A percentile compares a stretch with the other conserved stretches of the same genome.
phyloP scores from a whole-genome alignment of 495 filamentous ascomycete species.

The Neurospora sp. region DNA sequence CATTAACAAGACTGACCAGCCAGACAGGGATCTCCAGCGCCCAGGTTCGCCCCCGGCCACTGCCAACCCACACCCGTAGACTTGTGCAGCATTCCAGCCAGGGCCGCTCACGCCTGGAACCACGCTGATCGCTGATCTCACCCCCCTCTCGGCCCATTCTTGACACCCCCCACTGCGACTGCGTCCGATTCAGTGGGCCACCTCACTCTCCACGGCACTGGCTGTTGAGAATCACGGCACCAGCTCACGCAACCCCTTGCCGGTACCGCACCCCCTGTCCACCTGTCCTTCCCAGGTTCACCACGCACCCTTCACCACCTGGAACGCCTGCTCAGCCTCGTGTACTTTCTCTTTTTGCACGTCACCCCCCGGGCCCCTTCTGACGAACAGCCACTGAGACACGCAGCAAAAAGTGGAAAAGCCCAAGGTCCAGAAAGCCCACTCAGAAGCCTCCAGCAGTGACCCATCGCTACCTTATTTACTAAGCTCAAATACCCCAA shows the following conservation, averaged over 20 bases:
- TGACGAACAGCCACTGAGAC: conserved; percentile 22
- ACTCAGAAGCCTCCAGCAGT: conserved; percentile 11
- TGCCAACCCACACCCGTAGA: conserved; percentile 6
- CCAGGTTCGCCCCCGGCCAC: not conserved
- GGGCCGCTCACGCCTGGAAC: conserved; percentile 14
- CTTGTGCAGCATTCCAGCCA: conserved; percentile 14
- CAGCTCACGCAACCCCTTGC: not conserved
- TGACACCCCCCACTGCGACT: conserved; percentile 10
- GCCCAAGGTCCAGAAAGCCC: conserved; percentile 11
- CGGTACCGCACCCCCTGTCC: not conserved
- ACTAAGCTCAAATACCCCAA: conserved; percentile 5
- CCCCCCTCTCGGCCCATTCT: not conserved
- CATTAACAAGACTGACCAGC: not conserved
- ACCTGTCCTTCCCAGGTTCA: conserved; percentile 3
- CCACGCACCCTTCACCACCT: conserved; percentile 15
- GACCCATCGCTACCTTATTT: conserved; percentile 9
- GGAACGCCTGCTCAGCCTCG: conserved; percentile 27
- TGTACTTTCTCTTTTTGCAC: conserved; percentile 16
- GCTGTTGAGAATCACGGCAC: not conserved
- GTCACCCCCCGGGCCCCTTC: conserved; percentile 13
- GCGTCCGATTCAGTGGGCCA: conserved; percentile 21
- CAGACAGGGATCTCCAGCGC: not conserved
- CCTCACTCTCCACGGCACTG: not conserved
- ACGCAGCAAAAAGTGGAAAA: conserved; percentile 15
- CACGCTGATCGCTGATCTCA: conserved; percentile 21